phyloP scores from a whole-genome alignment of 768 basidiomycete genomes.

The Mycena leptocephala region DNA sequence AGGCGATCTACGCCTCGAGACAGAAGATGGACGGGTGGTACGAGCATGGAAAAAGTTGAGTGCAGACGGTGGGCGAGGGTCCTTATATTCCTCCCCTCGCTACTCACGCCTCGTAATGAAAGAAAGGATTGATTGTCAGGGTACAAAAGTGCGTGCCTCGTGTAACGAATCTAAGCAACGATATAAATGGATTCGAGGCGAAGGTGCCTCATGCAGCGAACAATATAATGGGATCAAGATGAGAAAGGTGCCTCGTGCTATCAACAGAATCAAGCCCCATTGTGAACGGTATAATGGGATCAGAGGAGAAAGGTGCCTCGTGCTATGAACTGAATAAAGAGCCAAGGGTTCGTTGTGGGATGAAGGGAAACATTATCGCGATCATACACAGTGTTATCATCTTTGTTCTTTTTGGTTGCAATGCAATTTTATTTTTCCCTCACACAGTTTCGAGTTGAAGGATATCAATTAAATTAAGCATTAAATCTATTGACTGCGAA shows the following conservation, averaged over 20 bases:
- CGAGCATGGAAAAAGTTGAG: not conserved
- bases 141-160: not conserved
- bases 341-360: not conserved
- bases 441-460: not conserved
- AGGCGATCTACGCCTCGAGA: conserved; percentile 6
- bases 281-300: too few species aligned
- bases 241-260: too few species aligned
- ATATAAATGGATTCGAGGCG: not conserved
- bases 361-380: not conserved
- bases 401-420: not conserved
- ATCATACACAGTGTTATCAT: not conserved
- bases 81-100: not conserved
- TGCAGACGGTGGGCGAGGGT: not conserved
- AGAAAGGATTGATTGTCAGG: too few species aligned
- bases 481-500: not conserved
- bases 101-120: not conserved
- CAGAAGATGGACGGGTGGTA: not conserved
- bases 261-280: too few species aligned
- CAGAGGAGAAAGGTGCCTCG: too few species aligned
- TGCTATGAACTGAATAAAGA: too few species aligned
- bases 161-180: not conserved
- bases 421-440: not conserved
- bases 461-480: not conserved
- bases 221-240: too few species aligned
- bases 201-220: not conserved